Percentiles rank a stretch among this genome's conserved stretches.
These are phyloP conservation scores for Isabelozyma gotoi DNA, from an alignment of 805 yeast species.

Conservation along the genomic window DNA sequence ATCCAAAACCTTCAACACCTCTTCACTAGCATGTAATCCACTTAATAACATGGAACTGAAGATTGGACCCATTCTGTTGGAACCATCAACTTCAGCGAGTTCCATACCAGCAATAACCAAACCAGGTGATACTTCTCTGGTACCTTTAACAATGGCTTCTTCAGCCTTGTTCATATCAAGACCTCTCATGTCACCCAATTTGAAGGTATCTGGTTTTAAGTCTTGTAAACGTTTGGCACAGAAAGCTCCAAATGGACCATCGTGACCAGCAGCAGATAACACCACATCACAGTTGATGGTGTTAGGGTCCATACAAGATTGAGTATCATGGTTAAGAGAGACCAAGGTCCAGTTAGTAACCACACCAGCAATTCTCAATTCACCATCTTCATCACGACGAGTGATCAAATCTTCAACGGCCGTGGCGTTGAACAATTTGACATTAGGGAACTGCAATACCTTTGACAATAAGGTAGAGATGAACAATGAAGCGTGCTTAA, in stretches of 20 bases:
- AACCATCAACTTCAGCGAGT: slow-evolving; percentile 72
- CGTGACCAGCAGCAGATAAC: slow-evolving; percentile 76
- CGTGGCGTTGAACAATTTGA: slow-evolving; percentile 76
- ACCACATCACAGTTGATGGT: slow-evolving; percentile 67
- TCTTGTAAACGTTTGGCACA: slow-evolving; percentile 60
- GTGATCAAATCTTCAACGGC: slow-evolving; percentile 80
- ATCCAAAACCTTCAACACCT: slow-evolving; percentile 38
- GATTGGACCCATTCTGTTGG: slow-evolving; percentile 83
- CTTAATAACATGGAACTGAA: slow-evolving; percentile 80
- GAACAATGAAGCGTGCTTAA: slow-evolving; percentile 77
- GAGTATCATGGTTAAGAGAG: slow-evolving; percentile 71
- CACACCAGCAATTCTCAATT: slow-evolving; percentile 71
- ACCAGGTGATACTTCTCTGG: slow-evolving; percentile 66
- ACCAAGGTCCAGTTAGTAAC: slow-evolving; percentile 84
- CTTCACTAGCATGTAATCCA: slow-evolving; percentile 77
- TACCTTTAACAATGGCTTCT: slow-evolving; percentile 68
- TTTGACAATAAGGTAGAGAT: slow-evolving; percentile 69
- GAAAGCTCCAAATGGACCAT: slow-evolving; percentile 82
- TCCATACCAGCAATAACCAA: slow-evolving; percentile 77
- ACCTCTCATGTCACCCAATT: slow-evolving; percentile 71
- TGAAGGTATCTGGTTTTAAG: slow-evolving; percentile 20
- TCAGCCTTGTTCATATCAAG: slow-evolving; percentile 78
- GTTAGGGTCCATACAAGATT: slow-evolving; percentile 82
- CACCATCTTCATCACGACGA: slow-evolving; percentile 59
- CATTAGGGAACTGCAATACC: slow-evolving; percentile 69